Conservation (phyloP, 306 rosid genomes). For the Rosa chinensis region DNA sequence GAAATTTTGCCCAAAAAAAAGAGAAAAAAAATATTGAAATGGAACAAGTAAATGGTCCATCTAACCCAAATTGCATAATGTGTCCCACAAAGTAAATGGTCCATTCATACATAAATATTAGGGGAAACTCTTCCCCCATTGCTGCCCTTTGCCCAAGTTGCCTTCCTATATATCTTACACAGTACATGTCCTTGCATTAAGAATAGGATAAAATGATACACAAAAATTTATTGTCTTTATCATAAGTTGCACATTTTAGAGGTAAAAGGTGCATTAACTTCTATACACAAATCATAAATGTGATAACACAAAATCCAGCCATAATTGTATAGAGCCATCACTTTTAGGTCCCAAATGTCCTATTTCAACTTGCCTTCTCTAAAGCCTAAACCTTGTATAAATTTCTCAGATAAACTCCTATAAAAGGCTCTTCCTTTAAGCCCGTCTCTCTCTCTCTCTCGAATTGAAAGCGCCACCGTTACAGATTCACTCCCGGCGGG, state of each 20-base stretch:
- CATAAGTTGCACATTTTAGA: not conserved
- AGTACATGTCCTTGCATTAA: slow-evolving; percentile 76
- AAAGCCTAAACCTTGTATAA: slow-evolving; percentile 17
- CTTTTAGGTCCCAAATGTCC: not conserved
- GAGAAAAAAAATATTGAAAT: too few relatives aligned
- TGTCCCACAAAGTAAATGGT: too few relatives aligned
- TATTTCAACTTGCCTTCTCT: not conserved
- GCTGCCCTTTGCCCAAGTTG: slow-evolving; percentile 95
- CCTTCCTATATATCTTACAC: slow-evolving; percentile 91
- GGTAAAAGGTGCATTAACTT: not conserved
- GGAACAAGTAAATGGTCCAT: too few relatives aligned
- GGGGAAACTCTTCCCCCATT: slow-evolving; percentile 64
- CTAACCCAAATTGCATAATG: too few relatives aligned
- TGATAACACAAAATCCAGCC: not conserved
- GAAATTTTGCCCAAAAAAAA: too few relatives aligned
- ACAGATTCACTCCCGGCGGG: not conserved
- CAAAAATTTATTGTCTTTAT: too few relatives aligned
- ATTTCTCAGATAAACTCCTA: slow-evolving; percentile 1
- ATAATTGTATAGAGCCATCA: not conserved
- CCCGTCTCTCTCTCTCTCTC: not conserved
- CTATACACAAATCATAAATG: not conserved
- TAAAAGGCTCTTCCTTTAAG: not conserved
- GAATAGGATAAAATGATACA: not conserved
- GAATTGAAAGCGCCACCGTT: not conserved
- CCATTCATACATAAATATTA: not conserved